phyloP scores from a whole-genome alignment of 345 rosid species.

The Xanthoceras sorbifolium region DNA sequence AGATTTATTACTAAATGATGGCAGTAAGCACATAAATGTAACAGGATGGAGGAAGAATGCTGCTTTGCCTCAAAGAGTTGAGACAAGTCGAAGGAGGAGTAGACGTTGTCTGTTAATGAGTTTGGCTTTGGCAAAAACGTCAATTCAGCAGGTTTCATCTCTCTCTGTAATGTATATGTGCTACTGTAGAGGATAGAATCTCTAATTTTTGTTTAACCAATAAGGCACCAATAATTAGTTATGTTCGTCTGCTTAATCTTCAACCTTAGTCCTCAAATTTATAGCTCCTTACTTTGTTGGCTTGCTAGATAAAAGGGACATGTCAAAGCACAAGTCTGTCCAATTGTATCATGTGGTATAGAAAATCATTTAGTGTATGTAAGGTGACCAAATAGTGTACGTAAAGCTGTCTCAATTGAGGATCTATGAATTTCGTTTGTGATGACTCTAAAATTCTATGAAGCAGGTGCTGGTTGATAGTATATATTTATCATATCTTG shows the following conservation, averaged over 20 bases:
- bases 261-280: conserved; percentile 11
- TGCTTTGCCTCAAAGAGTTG: conserved; percentile 79
- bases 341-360: not conserved
- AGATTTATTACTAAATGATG: conserved; percentile 95
- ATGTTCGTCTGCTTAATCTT: not conserved
- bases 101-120: conserved; percentile 91
- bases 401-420: not conserved
- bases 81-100: conserved; percentile 93
- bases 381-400: not conserved
- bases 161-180: conserved; percentile 7
- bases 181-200: not conserved
- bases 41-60: conserved; percentile 89
- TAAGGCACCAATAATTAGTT: conserved; percentile 5
- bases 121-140: conserved; percentile 85
- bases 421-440: not conserved
- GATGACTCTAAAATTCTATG: not conserved
- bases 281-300: not conserved
- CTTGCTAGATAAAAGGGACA: conserved; percentile 5
- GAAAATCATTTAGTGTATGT: not conserved
- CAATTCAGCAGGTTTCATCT: conserved; percentile 72
- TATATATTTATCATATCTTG: not conserved
- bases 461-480: not conserved
- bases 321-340: not conserved
- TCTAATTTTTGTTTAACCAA: not conserved
- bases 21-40: conserved; percentile 96